These are phyloP conservation scores for Phytopythium chamaehyphon DNA, from an alignment of 352 stramenopile species.

Conservation along the genomic window DNA sequence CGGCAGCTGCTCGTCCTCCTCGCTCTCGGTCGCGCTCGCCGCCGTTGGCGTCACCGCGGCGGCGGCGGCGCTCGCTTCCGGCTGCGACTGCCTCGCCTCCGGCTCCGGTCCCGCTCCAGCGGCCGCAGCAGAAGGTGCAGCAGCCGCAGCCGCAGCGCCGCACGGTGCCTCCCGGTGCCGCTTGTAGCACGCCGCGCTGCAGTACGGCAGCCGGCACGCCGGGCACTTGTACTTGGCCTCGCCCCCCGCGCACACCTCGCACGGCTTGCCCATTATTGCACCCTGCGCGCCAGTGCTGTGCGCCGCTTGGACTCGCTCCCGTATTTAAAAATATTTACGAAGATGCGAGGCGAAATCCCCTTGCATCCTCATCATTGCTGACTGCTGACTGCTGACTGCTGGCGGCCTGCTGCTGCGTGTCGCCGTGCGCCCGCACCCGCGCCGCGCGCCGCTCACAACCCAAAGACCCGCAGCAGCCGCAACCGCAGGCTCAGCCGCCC, in stretches of 20 bases:
- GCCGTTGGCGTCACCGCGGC: neutral
- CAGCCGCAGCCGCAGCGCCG: constrained; percentile 9
- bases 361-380: too few species aligned
- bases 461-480: neutral
- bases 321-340: too few species aligned
- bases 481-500: neutral
- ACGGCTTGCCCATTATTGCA: constrained; percentile 38
- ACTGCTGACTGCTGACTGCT: too few species aligned
- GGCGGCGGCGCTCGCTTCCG: neutral
- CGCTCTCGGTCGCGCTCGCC: constrained; percentile 9
- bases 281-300: neutral
- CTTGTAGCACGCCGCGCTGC: constrained; percentile 76
- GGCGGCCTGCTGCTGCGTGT: too few species aligned
- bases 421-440: too few species aligned
- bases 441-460: too few species aligned
- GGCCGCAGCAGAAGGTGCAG: neutral
- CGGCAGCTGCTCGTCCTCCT: constrained; percentile 29
- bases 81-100: constrained; percentile 4
- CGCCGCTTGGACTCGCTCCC: constrained; percentile 1
- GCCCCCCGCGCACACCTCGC: constrained; percentile 39
- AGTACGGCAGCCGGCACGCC: constrained; percentile 64
- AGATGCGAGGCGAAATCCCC: neutral
- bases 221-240: constrained; percentile 87
- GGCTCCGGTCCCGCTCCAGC: constrained; percentile 9
- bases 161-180: constrained; percentile 72